Base-by-base conservation (phyloP, 2,329 filamentous ascomycete species). In the Dothistroma pini region DNA sequence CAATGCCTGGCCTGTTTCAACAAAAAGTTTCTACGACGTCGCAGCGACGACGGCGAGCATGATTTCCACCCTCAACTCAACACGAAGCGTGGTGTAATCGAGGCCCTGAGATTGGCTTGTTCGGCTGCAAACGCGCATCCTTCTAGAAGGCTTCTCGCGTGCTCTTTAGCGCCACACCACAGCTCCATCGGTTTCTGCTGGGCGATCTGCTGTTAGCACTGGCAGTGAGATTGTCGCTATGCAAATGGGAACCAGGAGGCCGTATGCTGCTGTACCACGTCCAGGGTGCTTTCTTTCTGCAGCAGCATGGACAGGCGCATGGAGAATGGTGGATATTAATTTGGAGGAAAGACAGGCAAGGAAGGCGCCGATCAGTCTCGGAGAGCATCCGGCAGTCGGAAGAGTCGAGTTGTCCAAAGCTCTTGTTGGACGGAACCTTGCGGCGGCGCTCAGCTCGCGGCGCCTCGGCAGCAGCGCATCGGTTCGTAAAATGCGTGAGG, bases 131-230 rank as follows among this genome's bases (percentile, higher is more conserved):
- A 25, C 31, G 19, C 14, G 25, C 25, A 35, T 32, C n/a, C 50
- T 32, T 31, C 50, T 31, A 19, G 50, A 32, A 53, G 12, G 21
- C n/a, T 32, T 32, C 50, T 53, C 50, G 50, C 50, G 29, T 35
- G 50, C 16, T 12, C 16, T 9, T 19, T 34, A 53, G 50, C 50
- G 50, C 50, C 50, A 53, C 50, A 35, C 50, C 50, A 53, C 50
- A 35, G 11, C 50, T 34, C 5, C n/a, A 19, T 11, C 50, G 47
- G 2, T 11, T 25, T 32, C 19, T 25, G 22, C 50, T 12, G 38
- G 11, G 25, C 29, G 48, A 25, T 50, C 48, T 25, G 21, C 48
- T 25, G 21, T 50, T 50, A 19, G 48, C 48, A 12, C 12, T 50
- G 48, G 29, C 12, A 50, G 48, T 50, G 48, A 19, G n/a, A 19